Percentiles rank a stretch among this genome's conserved stretches.
Evolutionary conservation across 129 eudicot genomes (phyloP).

Genomic region (Flaveria robusta): DNA sequence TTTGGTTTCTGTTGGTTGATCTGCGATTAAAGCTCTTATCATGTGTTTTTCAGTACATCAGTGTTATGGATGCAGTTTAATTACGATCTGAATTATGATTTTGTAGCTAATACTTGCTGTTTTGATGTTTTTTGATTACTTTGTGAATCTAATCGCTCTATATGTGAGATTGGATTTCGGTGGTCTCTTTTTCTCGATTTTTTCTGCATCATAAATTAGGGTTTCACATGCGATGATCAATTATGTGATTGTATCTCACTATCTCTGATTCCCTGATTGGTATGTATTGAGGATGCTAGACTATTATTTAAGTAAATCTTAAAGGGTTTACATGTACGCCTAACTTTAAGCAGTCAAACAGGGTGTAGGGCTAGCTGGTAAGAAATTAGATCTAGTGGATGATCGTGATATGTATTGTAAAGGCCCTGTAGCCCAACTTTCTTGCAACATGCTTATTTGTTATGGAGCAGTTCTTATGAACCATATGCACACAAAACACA

Average conservation of each 20-base stretch:
- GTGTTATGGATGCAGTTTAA: background rate
- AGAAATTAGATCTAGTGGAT: background rate
- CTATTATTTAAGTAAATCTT: background rate
- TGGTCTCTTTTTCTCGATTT: background rate
- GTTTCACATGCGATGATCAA: background rate
- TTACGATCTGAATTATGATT: background rate
- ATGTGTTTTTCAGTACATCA: background rate
- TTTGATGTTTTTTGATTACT: background rate
- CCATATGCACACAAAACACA: background rate
- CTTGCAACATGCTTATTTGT: background rate
- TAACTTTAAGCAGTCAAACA: background rate
- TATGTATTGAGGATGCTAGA: background rate
- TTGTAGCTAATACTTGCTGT: background rate
- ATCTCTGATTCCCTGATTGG: no score
- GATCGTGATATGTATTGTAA: background rate
- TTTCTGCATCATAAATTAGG: background rate
- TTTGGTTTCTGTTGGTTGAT: background rate
- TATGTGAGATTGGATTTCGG: background rate
- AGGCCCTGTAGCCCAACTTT: background rate
- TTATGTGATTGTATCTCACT: background rate
- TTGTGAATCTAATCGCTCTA: constrained; percentile 2
- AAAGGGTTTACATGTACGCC: background rate
- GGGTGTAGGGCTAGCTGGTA: background rate
- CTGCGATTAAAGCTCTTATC: constrained; percentile 8
- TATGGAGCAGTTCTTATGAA: background rate